Evolutionary conservation across 768 basidiomycete species (phyloP), one percentile per base, ranked within the genome.

Genomic region (Mycena rebaudengoi): DNA sequence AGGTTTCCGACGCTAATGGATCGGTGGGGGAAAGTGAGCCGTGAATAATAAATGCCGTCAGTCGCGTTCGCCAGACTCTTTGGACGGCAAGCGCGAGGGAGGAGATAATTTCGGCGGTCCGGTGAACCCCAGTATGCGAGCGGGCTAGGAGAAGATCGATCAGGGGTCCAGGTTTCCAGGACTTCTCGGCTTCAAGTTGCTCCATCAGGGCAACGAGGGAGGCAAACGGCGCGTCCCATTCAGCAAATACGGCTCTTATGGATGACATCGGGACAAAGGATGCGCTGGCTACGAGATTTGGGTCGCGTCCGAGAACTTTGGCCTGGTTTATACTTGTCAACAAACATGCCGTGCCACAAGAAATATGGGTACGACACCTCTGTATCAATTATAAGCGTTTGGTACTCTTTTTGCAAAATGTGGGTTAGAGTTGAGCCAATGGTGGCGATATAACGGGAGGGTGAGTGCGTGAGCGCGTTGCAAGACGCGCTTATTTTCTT

Each of bases 201-300:
- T 88, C 82, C 57, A 94, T 79, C 44, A 96, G 77, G 8, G 84
- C 79, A 48, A 84, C 82, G 28, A 98, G 83, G 5, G 91, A 86
- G 33, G 88, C 87, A 48, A 98, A 80, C 14, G 94, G 94, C 8
- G 92, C 90, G 68, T 95, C 92, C 96, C 96, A 98, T 75, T 87
- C 87, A 7, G 92, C 86, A 74, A 97, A 96, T 18, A 85, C 87
- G 12, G 96, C 92, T 54, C 91, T 87, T 62, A 98, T 78, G 7
- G 90, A 89, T 0, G 95, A 92, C 30, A 98, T 80, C 4, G 95
- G 95, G 5, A 98, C 94, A 72, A 91, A 95, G 5, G 91, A 90
- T 10, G 88, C 88, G 59, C 84, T 84, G n/a, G 87, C 91, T 32
- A 96, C 95, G 25, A 95, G 83, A 52, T 80, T 84, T 14, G 90